Evolutionary conservation across 139 green algal genomes (phyloP).

Genomic region (Micromonas pusilla): DNA sequence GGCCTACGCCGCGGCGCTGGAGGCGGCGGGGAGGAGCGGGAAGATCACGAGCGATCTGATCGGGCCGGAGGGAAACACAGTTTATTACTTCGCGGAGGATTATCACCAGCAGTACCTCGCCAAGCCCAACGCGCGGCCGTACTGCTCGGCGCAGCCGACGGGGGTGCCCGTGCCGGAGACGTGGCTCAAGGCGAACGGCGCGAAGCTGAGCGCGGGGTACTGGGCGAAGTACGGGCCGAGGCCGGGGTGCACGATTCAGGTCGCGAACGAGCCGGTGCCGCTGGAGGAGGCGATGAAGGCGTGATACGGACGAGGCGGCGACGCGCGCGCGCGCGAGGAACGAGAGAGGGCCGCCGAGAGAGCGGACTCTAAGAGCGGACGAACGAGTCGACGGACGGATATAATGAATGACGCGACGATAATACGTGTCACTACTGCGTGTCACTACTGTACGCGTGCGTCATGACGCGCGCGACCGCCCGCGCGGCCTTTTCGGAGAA

Average conservation of each 20-base stretch:
- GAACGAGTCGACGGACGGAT: too few species aligned
- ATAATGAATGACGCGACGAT: too few species aligned
- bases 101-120: conserved; percentile 46
- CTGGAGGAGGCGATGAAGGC: not conserved
- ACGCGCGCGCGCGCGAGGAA: too few species aligned
- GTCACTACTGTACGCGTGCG: too few species aligned
- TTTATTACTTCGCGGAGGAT: conserved; percentile 37
- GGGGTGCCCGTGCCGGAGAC: conserved; percentile 24
- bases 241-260: conserved; percentile 29
- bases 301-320: too few species aligned
- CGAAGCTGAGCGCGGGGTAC: conserved; percentile 16
- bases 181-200: conserved; percentile 2
- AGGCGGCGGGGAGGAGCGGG: not conserved
- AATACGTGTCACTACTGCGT: too few species aligned
- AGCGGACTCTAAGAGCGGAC: too few species aligned
- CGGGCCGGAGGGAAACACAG: not conserved
- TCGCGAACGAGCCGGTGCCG: conserved; percentile 26
- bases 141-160: conserved; percentile 33
- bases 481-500: too few species aligned
- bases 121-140: conserved; percentile 23
- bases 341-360: too few species aligned
- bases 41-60: conserved; percentile 32
- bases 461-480: too few species aligned
- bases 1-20: conserved; percentile 19
- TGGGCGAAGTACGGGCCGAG: conserved; percentile 28